phyloP scores from a whole-genome alignment of 139 green algal genomes.

The Chlorella sp. region DNA sequence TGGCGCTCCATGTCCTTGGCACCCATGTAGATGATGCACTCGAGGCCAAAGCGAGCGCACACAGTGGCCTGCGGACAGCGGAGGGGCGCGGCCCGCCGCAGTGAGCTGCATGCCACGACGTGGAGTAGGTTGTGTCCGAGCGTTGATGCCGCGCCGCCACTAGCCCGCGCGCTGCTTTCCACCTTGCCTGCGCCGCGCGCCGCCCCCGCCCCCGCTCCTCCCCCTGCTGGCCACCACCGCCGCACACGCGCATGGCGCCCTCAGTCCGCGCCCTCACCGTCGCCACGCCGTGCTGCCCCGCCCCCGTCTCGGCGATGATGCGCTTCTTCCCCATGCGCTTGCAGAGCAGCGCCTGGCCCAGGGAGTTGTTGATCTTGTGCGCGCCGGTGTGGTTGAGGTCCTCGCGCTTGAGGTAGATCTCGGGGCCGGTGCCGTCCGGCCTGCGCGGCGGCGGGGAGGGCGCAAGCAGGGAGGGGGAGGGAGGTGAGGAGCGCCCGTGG shows the following conservation, averaged over 20 bases:
- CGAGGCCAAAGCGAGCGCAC: slow-evolving; percentile 91
- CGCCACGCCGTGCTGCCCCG: slow-evolving; percentile 97
- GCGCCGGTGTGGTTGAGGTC: slow-evolving; percentile 99
- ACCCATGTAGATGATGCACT: slow-evolving; percentile 99
- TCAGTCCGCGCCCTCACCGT: no score
- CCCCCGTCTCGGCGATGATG: slow-evolving; percentile 98
- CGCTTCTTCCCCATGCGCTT: slow-evolving; percentile 93
- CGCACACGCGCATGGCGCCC: no score
- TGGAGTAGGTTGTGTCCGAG: no score
- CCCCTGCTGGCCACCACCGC: no score
- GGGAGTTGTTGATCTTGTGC: slow-evolving; percentile 99
- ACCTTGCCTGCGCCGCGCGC: no score
- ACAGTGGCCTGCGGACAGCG: slow-evolving; percentile 82
- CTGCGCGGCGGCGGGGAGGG: slow-evolving; percentile 23
- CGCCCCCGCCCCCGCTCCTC: no score
- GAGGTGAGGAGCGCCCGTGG: no score
- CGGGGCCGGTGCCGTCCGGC: slow-evolving; percentile 60
- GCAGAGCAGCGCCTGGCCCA: slow-evolving; percentile 95
- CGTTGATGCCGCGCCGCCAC: no score
- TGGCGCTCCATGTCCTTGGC: slow-evolving; percentile 98
- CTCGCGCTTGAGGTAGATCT: slow-evolving; percentile 99
- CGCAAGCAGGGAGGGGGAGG: neutral
- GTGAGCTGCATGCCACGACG: no score
- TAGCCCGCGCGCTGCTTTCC: no score
- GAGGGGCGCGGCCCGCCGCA: no score